Evolutionary conservation across 2,329 filamentous ascomycete genomes (phyloP).

Genomic region (Nothopassalora personata): DNA sequence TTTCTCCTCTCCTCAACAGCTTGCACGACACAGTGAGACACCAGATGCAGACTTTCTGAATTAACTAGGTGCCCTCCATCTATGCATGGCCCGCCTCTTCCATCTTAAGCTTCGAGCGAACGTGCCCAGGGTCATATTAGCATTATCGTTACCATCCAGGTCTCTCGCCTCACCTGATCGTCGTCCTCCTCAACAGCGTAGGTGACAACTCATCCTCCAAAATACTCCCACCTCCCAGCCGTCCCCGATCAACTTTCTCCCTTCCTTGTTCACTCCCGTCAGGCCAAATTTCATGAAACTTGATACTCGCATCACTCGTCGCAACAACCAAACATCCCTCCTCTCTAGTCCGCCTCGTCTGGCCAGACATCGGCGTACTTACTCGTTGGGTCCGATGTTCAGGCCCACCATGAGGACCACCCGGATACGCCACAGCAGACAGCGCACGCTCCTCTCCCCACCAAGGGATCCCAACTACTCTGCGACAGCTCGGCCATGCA

Average conservation of each 20-base stretch:
- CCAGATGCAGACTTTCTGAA: not conserved
- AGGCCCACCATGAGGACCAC: conserved; percentile 45
- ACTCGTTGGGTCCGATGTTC: conserved; percentile 12
- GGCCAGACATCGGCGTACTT: conserved; percentile 42
- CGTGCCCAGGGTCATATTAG: not conserved
- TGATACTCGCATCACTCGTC: conserved; percentile 84
- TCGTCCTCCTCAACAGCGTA: conserved; percentile 56
- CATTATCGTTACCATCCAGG: not conserved
- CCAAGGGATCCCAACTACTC: conserved; percentile 82
- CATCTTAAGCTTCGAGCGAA: not conserved
- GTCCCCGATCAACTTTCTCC: not conserved
- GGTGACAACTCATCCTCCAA: conserved; percentile 77
- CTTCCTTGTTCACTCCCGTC: conserved; percentile 29
- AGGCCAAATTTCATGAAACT: conserved; percentile 89
- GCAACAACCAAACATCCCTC: conserved; percentile 88
- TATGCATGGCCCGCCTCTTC: not conserved
- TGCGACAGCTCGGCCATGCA: conserved; percentile 85
- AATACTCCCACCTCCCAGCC: conserved; percentile 75
- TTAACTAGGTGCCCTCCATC: not conserved
- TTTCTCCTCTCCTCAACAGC: too few relatives aligned
- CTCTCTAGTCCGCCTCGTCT: conserved; percentile 54
- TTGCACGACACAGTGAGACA: not conserved
- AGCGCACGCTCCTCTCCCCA: conserved; percentile 71
- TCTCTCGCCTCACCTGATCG: conserved; percentile 35
- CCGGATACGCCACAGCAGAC: conserved; percentile 81